Percentiles rank a stretch among this genome's conserved stretches.
Evolutionary conservation across 768 basidiomycete genomes (phyloP).

Genomic region (Rhizopogon vulgaris): DNA sequence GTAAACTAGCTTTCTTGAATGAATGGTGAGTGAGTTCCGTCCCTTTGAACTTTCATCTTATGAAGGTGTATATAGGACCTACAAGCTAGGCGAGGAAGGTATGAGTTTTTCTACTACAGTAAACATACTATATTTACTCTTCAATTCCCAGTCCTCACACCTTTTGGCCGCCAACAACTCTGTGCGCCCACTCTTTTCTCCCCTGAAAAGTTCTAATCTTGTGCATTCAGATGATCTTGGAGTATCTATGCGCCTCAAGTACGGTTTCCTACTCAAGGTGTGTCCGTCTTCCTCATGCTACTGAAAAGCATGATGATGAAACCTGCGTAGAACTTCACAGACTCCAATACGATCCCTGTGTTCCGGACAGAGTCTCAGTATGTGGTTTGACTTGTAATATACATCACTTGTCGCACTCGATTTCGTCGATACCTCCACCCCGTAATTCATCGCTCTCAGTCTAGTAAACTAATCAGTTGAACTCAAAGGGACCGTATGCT

Average conservation of each 20-base stretch:
- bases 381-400: constrained; percentile 11
- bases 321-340: constrained; percentile 48
- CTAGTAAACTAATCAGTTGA: not conserved
- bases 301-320: constrained; percentile 2
- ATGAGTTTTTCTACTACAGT: not conserved
- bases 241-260: constrained; percentile 68
- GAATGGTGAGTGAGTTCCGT: constrained; percentile 49
- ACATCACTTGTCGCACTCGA: not conserved
- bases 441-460: not conserved
- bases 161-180: constrained; percentile 83
- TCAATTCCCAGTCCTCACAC: constrained; percentile 64
- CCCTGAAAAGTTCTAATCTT: not conserved
- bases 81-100: constrained; percentile 88
- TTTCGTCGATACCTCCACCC: not conserved
- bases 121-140: not conserved
- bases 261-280: constrained; percentile 69
- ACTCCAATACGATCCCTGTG: constrained; percentile 58
- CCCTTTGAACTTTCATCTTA: not conserved
- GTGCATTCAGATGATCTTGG: constrained; percentile 50
- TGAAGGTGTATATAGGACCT: constrained; percentile 49
- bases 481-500: constrained; percentile 62
- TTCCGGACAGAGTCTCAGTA: constrained; percentile 77
- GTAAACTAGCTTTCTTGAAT: constrained; percentile 70
- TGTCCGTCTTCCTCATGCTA: not conserved
- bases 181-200: constrained; percentile 38